Evolutionary conservation across 2,329 filamentous ascomycete genomes (phyloP).

Genomic region (Ascochyta fabae): DNA sequence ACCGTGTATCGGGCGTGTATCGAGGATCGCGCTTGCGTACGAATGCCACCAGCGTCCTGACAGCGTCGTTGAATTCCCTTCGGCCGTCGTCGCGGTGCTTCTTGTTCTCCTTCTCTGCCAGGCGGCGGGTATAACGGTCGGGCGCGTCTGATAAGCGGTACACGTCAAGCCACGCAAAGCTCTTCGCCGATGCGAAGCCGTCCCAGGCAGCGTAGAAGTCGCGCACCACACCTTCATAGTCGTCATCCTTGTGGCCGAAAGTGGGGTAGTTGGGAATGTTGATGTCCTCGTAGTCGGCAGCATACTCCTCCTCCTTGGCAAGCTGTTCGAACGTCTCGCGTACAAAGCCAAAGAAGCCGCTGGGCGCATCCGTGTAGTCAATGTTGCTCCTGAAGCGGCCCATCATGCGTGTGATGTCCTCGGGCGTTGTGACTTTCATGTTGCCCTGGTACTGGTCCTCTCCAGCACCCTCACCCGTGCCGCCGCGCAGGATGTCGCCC

Average conservation of each 20-base stretch:
- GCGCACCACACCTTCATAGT: slow-evolving; percentile 77
- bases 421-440: slow-evolving; percentile 76
- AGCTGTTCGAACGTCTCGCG: slow-evolving; percentile 80
- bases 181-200: slow-evolving; percentile 82
- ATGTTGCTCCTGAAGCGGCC: slow-evolving; percentile 79
- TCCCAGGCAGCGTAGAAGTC: slow-evolving; percentile 83
- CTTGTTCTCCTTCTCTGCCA: slow-evolving; percentile 96
- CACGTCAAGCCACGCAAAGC: slow-evolving; percentile 87
- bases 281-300: slow-evolving; percentile 71
- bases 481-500: slow-evolving; percentile 77
- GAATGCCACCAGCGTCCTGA: slow-evolving; percentile 84
- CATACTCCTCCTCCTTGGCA: slow-evolving; percentile 78
- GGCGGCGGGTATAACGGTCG: slow-evolving; percentile 78
- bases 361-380: slow-evolving; percentile 78
- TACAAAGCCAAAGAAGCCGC: slow-evolving; percentile 84
- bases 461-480: slow-evolving; percentile 57
- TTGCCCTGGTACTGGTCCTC: slow-evolving; percentile 68
- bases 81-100: slow-evolving; percentile 80
- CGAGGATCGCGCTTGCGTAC: slow-evolving; percentile 90
- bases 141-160: slow-evolving; percentile 85
- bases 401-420: slow-evolving; percentile 80
- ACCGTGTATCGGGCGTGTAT: slow-evolving; percentile 77
- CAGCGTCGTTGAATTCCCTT: slow-evolving; percentile 90
- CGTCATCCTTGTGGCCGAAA: slow-evolving; percentile 79
- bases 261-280: slow-evolving; percentile 73